Evolutionary conservation across 768 basidiomycete species (phyloP).

Genomic region (Mycena polygramma): DNA sequence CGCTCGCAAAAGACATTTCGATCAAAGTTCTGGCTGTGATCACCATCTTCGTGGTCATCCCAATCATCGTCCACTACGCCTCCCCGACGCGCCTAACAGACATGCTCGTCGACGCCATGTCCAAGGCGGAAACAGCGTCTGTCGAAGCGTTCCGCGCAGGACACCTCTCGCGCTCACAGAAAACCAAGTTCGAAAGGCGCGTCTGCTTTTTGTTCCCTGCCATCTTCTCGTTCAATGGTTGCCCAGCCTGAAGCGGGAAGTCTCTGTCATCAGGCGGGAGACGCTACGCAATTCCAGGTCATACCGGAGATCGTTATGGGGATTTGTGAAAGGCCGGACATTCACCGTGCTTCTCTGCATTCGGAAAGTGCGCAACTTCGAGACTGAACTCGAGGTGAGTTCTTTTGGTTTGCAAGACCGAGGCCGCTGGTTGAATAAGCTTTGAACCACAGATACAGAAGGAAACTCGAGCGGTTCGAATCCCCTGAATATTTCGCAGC

Average conservation of each 20-base stretch:
- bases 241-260: slow-evolving; percentile 8
- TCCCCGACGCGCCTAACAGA: background rate
- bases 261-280: background rate
- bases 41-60: too few relatives aligned
- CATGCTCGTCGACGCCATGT: background rate
- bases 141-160: background rate
- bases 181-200: too few relatives aligned
- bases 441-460: too few relatives aligned
- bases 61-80: background rate
- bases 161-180: background rate
- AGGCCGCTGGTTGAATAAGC: too few relatives aligned
- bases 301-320: background rate
- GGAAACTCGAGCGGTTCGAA: too few relatives aligned
- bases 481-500: too few relatives aligned
- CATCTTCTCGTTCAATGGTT: too few relatives aligned
- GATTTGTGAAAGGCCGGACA: background rate
- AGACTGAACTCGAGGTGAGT: slow-evolving; percentile 2
- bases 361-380: background rate
- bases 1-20: too few relatives aligned
- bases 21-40: too few relatives aligned
- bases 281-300: slow-evolving; percentile 7
- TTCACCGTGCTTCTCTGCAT: slow-evolving; percentile 1
- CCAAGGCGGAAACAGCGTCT: background rate
- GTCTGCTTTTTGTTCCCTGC: background rate
- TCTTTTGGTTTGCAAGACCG: too few relatives aligned